Conservation (phyloP, 441 rosid genomes). For the Jatropha multifida region DNA sequence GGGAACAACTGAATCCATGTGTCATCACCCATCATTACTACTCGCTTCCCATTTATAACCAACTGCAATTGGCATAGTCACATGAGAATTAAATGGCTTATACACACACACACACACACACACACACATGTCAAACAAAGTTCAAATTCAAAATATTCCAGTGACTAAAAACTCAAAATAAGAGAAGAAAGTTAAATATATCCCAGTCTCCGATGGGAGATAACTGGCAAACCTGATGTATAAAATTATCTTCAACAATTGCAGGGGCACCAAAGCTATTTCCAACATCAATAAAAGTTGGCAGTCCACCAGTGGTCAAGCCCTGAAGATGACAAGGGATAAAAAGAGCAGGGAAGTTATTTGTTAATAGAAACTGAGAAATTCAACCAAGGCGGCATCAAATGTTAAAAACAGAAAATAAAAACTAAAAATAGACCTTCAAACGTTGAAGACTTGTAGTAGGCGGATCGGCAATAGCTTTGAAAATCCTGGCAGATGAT, state of each 20-base stretch:
- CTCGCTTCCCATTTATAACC: constrained; percentile 75
- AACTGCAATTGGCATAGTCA: constrained; percentile 41
- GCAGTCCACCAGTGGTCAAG: constrained; percentile 93
- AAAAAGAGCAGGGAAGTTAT: background rate
- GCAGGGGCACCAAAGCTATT: constrained; percentile 98
- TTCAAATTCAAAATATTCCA: background rate
- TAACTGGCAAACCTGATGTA: constrained; percentile 53
- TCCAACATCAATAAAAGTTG: constrained; percentile 93
- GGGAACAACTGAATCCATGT: constrained; percentile 96
- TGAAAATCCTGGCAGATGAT: constrained; percentile 78
- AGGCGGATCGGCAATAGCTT: constrained; percentile 97
- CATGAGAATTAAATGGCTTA: constrained; percentile 1
- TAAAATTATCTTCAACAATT: constrained; percentile 84
- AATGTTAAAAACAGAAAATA: background rate
- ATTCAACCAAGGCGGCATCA: constrained; percentile 4
- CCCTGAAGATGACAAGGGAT: constrained; percentile 46
- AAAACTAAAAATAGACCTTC: constrained; percentile 44
- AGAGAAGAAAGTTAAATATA: background rate
- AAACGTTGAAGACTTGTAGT: constrained; percentile 95
- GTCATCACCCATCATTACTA: constrained; percentile 97
- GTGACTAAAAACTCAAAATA: background rate
- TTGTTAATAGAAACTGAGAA: background rate
- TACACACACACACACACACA: background rate
- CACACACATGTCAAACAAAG: background rate
- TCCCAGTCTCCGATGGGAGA: background rate